phyloP scores from a whole-genome alignment of 1,139 yeast species.

The Geotrichum restrictum region DNA sequence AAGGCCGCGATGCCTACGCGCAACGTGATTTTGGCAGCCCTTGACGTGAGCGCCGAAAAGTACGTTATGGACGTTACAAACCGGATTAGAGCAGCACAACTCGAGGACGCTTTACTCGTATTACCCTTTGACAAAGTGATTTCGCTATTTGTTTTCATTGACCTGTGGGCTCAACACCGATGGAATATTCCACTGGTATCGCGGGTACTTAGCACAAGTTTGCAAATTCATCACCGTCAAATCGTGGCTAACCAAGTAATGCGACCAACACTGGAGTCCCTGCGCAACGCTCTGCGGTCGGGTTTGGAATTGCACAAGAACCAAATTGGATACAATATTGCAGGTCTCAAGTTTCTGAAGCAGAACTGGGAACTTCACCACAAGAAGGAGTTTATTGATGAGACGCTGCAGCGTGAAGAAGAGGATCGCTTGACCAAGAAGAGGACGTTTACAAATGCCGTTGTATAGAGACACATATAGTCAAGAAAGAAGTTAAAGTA shows the following conservation, averaged over 20 bases:
- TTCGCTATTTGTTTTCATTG: constrained; percentile 65
- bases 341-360: constrained; percentile 70
- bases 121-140: constrained; percentile 83
- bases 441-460: constrained; percentile 51
- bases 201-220: constrained; percentile 66
- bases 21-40: constrained; percentile 67
- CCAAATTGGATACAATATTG: constrained; percentile 80
- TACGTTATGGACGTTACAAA: constrained; percentile 69
- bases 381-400: constrained; percentile 69
- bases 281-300: constrained; percentile 35
- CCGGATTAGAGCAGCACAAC: constrained; percentile 73
- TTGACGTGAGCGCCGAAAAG: constrained; percentile 66
- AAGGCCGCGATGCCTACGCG: constrained; percentile 59
- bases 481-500: no score
- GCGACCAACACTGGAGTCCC: constrained; percentile 39
- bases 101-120: constrained; percentile 88
- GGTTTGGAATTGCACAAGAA: constrained; percentile 52
- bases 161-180: constrained; percentile 61
- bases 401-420: constrained; percentile 53
- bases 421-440: constrained; percentile 59
- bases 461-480: no score
- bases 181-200: constrained; percentile 62
- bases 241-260: constrained; percentile 41
- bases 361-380: constrained; percentile 79
- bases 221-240: constrained; percentile 74